phyloP scores from a whole-genome alignment of 148 eudicot species.

The Amaranthus hypochondriacus region DNA sequence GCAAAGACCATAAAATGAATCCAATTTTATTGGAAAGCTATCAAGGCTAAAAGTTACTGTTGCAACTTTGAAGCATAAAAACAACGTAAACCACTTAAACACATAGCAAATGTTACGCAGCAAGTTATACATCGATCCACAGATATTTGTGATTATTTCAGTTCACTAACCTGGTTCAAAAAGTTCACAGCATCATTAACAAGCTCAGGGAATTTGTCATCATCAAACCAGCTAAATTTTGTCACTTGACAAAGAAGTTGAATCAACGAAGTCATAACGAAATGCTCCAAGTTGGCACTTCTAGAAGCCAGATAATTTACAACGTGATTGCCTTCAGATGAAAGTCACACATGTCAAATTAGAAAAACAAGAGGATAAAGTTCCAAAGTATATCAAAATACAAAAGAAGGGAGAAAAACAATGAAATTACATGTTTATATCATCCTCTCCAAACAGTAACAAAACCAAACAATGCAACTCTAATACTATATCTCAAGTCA shows the following conservation, averaged over 20 bases:
- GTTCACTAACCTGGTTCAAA: constrained; percentile 63
- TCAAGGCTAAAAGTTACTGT: neutral
- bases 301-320: constrained; percentile 79
- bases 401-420: neutral
- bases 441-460: neutral
- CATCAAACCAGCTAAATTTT: constrained; percentile 88
- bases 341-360: constrained; percentile 27
- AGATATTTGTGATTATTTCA: too few relatives aligned
- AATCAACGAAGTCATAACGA: constrained; percentile 71
- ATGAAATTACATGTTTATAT: neutral
- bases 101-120: neutral
- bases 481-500: neutral
- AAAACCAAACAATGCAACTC: neutral
- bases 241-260: constrained; percentile 81
- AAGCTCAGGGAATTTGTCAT: constrained; percentile 71
- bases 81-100: neutral
- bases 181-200: constrained; percentile 67
- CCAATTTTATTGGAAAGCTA: neutral
- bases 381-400: constrained; percentile 6
- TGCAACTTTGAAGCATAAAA: neutral
- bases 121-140: too few relatives aligned
- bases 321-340: constrained; percentile 73
- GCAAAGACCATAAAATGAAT: constrained; percentile 3
- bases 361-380: constrained; percentile 7
- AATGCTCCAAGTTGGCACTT: constrained; percentile 80